phyloP scores from a whole-genome alignment of 352 stramenopile genomes.

The Pythium myriotylum region DNA sequence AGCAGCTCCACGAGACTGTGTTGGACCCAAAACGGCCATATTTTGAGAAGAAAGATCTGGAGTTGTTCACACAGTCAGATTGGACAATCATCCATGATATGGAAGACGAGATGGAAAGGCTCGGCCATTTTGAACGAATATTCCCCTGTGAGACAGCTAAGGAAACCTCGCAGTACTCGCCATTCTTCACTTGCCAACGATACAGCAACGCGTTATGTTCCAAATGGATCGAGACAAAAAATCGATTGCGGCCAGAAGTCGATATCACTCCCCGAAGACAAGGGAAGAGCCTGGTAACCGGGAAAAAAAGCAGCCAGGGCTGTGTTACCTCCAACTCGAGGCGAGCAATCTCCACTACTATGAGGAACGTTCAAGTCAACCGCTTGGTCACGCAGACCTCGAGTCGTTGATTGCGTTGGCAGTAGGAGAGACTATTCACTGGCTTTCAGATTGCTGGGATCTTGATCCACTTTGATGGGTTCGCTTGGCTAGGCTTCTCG shows the following conservation, averaged over 20 bases:
- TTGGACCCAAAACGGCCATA: conserved; percentile 40
- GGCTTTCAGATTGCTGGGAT: not conserved
- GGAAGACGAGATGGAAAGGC: conserved; percentile 72
- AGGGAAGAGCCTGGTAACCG: not conserved
- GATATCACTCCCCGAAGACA: not conserved
- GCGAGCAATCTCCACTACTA: not conserved
- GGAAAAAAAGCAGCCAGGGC: conserved; percentile 16
- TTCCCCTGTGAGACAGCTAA: conserved; percentile 40
- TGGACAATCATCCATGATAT: conserved; percentile 65
- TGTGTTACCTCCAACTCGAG: not conserved
- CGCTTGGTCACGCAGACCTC: not conserved
- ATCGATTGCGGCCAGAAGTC: conserved; percentile 4
- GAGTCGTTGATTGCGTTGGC: not conserved
- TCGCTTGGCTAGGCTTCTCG: not conserved
- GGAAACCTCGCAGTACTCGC: conserved; percentile 33
- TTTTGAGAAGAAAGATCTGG: conserved; percentile 54
- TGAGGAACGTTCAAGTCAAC: not conserved
- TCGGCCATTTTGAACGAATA: conserved; percentile 75
- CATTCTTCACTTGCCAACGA: conserved; percentile 62
- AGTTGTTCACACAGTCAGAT: conserved; percentile 55
- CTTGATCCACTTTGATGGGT: conserved; percentile 7
- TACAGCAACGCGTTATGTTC: conserved; percentile 63
- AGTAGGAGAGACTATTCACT: too few relatives aligned
- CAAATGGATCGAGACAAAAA: conserved; percentile 61
- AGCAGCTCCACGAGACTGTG: conserved; percentile 63